phyloP scores from a whole-genome alignment of 2,329 filamentous ascomycete species.

The Calonectria pauciramosa region DNA sequence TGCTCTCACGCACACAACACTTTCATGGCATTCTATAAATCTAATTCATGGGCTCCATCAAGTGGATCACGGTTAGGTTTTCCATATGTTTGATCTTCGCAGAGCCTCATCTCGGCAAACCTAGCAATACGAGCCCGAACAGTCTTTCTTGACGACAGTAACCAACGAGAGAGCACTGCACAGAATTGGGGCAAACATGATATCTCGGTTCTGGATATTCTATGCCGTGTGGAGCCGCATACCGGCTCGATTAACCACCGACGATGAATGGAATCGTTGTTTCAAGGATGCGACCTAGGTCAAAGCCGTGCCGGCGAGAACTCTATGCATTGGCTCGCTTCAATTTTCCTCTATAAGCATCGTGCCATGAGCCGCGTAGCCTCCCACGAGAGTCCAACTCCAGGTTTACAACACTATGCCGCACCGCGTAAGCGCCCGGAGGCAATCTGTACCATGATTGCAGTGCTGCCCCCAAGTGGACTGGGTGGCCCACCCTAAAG shows the following conservation, averaged over 20 bases:
- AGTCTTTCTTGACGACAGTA: neutral
- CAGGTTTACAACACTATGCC: neutral
- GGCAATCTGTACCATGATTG: neutral
- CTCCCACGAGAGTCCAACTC: neutral
- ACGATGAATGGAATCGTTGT: neutral
- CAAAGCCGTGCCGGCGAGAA: neutral
- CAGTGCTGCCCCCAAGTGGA: neutral
- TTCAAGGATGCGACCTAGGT: neutral
- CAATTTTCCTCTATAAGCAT: neutral
- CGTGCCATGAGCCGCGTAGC: neutral
- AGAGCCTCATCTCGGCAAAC: neutral
- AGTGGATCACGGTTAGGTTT: neutral
- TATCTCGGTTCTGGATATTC: neutral
- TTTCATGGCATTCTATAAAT: neutral
- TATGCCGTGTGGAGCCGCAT: neutral
- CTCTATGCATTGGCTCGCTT: neutral
- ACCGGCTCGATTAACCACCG: neutral
- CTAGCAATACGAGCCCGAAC: neutral
- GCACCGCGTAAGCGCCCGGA: neutral
- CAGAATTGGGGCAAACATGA: neutral
- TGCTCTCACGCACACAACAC: neutral
- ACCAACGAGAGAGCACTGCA: neutral
- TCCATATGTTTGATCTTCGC: neutral
- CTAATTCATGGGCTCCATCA: neutral
- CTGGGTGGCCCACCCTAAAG: neutral